These are phyloP conservation scores for Colletotrichum sp. DNA, from an alignment of 2,329 filamentous ascomycete genomes.

Conservation along the genomic window DNA sequence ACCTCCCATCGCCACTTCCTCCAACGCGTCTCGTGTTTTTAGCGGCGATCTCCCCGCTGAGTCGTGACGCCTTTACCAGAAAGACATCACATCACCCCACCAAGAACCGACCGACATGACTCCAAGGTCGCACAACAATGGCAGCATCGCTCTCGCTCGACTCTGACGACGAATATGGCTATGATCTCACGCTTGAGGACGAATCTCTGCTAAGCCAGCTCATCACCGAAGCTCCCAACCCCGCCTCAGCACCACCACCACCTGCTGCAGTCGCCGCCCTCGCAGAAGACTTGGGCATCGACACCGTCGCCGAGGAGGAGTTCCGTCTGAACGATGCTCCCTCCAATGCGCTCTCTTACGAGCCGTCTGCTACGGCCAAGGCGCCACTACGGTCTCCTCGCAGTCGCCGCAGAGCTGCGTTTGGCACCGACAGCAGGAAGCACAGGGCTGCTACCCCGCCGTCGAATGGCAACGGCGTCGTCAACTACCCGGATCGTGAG, in stretches of 20 bases:
- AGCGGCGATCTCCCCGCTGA: conserved; percentile 4
- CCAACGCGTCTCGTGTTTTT: not conserved
- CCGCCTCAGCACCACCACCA: not conserved
- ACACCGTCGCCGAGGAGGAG: conserved; percentile 4
- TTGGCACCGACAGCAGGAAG: conserved; percentile 9
- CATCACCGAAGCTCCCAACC: conserved; percentile 23
- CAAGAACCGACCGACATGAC: not conserved
- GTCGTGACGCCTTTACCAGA: conserved; percentile 7
- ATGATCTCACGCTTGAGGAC: conserved; percentile 51
- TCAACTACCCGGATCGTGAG: conserved; percentile 61
- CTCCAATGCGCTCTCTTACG: conserved; percentile 27
- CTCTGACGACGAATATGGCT: conserved; percentile 49
- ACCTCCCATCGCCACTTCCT: not conserved
- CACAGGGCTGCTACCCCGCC: conserved; percentile 12
- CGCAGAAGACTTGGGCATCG: conserved; percentile 5
- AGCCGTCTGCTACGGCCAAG: not conserved
- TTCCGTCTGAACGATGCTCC: conserved; percentile 14
- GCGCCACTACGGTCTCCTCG: not conserved
- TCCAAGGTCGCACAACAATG: not conserved
- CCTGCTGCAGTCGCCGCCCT: not conserved
- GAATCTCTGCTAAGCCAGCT: conserved; percentile 44
- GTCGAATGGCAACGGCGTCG: conserved; percentile 26
- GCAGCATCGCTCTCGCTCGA: conserved; percentile 23
- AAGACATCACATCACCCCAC: not conserved
- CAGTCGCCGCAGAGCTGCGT: conserved; percentile 13